Evolutionary conservation across 768 basidiomycete species (phyloP).

Genomic region (Baorangia bicolor): DNA sequence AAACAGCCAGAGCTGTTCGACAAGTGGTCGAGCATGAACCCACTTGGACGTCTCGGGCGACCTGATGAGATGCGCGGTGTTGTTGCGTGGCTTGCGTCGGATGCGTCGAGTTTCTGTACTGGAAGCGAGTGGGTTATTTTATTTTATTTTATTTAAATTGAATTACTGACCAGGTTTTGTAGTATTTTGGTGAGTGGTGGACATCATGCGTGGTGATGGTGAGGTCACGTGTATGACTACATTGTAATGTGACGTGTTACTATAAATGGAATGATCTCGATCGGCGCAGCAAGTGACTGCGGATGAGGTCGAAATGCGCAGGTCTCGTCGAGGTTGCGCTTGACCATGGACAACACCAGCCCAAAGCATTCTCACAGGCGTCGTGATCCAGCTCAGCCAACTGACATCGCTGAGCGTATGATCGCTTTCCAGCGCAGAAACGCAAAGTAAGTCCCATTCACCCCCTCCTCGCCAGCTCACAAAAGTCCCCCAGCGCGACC

Average conservation of each 20-base stretch:
- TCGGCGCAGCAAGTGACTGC: slow-evolving; percentile 36
- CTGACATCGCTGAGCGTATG: slow-evolving; percentile 61
- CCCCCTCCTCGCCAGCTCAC: not conserved
- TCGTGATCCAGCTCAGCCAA: slow-evolving; percentile 41
- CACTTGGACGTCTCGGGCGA: slow-evolving; percentile 67
- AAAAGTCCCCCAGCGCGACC: slow-evolving; percentile 39
- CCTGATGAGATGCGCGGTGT: slow-evolving; percentile 76
- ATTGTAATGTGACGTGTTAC: slow-evolving; percentile 15
- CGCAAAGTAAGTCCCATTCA: slow-evolving; percentile 46
- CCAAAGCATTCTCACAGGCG: slow-evolving; percentile 32
- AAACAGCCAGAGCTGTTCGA: slow-evolving; percentile 57
- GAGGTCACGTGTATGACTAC: slow-evolving; percentile 18
- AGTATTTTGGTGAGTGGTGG: slow-evolving; percentile 35
- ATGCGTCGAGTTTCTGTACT: slow-evolving; percentile 76
- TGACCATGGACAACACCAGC: slow-evolving; percentile 37
- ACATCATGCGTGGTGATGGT: slow-evolving; percentile 31
- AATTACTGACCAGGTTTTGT: too few species aligned
- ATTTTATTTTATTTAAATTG: rapidly evolving
- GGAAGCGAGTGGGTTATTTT: slow-evolving; percentile 68
- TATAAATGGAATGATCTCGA: slow-evolving; percentile 30
- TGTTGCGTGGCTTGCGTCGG: slow-evolving; percentile 67
- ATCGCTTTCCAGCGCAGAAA: slow-evolving; percentile 65
- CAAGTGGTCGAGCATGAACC: slow-evolving; percentile 70
- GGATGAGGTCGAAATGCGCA: slow-evolving; percentile 27
- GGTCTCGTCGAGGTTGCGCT: not conserved